Evolutionary conservation across 371 early-diverging fungal species (phyloP), one percentile per base, ranked within the genome.

Genomic region (Rhizomucor pusillus): DNA sequence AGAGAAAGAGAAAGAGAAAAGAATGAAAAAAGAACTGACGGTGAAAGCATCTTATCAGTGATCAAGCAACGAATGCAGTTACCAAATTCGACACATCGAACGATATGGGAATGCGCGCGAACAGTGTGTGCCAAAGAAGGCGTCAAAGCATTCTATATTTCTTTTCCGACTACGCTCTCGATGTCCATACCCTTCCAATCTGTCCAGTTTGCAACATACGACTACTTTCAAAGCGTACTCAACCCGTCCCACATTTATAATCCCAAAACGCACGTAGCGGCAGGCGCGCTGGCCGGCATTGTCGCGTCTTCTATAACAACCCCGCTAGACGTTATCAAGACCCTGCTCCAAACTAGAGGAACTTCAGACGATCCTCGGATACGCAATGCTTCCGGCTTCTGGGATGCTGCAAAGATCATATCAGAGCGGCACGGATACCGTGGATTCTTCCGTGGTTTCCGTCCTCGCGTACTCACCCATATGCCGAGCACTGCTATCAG

Each of bases 31-130:
- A n/a, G n/a, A n/a, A n/a, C n/a, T n/a, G n/a, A n/a, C n/a, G n/a
- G 33, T 20, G 13, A 41, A 36, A 46, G n/a, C 13, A 1, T 16
- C 14, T 2, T 25, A 23, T 29, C 67, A 87, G 97, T 97, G 25
- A 74, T 96, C 62, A 97, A 97, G 70, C 97, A 97, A 68, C 81
- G 98, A n/a, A 94, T 96, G 96, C 98, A 97, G 68, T 65, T 93
- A 25, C 82, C 81, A 37, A 81, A 85, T 44, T 79, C 88, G 0
- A 67, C 68, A 2, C 87, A 91, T 60, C 71, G 76, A 18, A 84
- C 69, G 36, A 83, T 93, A 14, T 24, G 81, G 11, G 82, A 88
- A 13, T 94, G 94, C 60, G 91, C 89, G 0, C 55, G 63, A 18
- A 60, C 71, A n/a, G 84, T 95, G 7, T 70, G 88, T 37, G 56